phyloP scores from a whole-genome alignment of 1,139 yeast genomes.

The Lodderomyces theae region DNA sequence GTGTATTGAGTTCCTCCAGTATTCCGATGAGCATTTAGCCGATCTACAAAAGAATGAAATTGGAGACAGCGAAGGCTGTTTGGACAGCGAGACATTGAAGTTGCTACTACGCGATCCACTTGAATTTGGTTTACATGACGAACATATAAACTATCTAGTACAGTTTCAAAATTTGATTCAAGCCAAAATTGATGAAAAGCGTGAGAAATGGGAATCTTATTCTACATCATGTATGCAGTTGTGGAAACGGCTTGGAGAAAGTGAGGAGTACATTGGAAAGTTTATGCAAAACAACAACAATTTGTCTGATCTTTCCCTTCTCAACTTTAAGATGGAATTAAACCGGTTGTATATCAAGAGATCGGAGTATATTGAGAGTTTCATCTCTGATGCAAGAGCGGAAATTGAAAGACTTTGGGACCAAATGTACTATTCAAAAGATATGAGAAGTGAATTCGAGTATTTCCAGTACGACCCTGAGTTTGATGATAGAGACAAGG shows the following conservation, averaged over 20 bases:
- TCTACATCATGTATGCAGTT: conserved; percentile 38
- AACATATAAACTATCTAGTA: conserved; percentile 32
- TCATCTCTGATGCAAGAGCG: conserved; percentile 59
- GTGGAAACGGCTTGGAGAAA: conserved; percentile 52
- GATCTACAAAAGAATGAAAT: conserved; percentile 27
- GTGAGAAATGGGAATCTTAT: conserved; percentile 33
- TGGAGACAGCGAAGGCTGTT: conserved; percentile 16
- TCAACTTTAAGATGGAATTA: conserved; percentile 52
- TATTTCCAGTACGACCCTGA: conserved; percentile 37
- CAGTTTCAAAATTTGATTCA: conserved; percentile 28
- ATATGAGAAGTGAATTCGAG: conserved; percentile 37
- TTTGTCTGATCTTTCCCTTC: conserved; percentile 36
- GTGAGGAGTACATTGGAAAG: conserved; percentile 29
- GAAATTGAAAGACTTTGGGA: conserved; percentile 65
- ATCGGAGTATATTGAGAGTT: conserved; percentile 60
- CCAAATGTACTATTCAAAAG: conserved; percentile 53
- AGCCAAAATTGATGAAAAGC: conserved; percentile 30
- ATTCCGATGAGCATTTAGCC: conserved; percentile 34
- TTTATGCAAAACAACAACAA: conserved; percentile 38
- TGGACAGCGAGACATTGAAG: conserved; percentile 37
- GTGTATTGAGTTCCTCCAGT: conserved; percentile 27
- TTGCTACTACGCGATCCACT: conserved; percentile 38
- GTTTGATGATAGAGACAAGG: conserved; percentile 49
- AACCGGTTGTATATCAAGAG: conserved; percentile 58
- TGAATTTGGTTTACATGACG: conserved; percentile 40